Conservation (phyloP, 2,329 filamentous ascomycete genomes). For the Botrytis byssoidea region DNA sequence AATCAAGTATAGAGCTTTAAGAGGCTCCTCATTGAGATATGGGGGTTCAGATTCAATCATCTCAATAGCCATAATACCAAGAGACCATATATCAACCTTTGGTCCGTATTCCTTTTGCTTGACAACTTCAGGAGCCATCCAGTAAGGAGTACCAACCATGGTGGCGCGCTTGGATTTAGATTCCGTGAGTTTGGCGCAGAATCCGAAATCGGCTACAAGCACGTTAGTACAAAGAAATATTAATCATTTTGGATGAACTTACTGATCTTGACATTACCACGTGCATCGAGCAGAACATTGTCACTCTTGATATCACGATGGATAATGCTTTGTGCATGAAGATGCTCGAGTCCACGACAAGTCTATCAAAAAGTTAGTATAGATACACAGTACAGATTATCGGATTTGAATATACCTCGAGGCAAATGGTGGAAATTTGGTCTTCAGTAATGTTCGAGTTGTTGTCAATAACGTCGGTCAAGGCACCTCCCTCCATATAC, state of each 20-base stretch:
- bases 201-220: slow-evolving; percentile 84
- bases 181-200: slow-evolving; percentile 98
- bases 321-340: slow-evolving; percentile 95
- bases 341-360: slow-evolving; percentile 88
- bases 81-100: slow-evolving; percentile 97
- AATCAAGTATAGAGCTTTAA: slow-evolving; percentile 91
- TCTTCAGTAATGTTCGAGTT: slow-evolving; percentile 92
- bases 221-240: slow-evolving; percentile 37
- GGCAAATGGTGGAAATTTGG: slow-evolving; percentile 95
- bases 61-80: slow-evolving; percentile 99
- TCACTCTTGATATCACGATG: slow-evolving; percentile 99
- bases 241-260: slow-evolving; percentile 43
- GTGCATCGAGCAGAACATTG: slow-evolving; percentile 89
- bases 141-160: slow-evolving; percentile 98
- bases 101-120: slow-evolving; percentile 96
- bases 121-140: slow-evolving; percentile 99
- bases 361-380: slow-evolving; percentile 57
- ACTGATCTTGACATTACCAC: slow-evolving; percentile 98
- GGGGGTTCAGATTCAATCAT: slow-evolving; percentile 99
- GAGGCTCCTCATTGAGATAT: slow-evolving; percentile 90
- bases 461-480: slow-evolving; percentile 99
- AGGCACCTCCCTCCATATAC: slow-evolving; percentile 96
- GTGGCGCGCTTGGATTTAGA: slow-evolving; percentile 95
- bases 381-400: neutral
- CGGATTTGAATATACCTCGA: slow-evolving; percentile 65